phyloP scores from a whole-genome alignment of 148 eudicot species.

The Rhododendron molle region DNA sequence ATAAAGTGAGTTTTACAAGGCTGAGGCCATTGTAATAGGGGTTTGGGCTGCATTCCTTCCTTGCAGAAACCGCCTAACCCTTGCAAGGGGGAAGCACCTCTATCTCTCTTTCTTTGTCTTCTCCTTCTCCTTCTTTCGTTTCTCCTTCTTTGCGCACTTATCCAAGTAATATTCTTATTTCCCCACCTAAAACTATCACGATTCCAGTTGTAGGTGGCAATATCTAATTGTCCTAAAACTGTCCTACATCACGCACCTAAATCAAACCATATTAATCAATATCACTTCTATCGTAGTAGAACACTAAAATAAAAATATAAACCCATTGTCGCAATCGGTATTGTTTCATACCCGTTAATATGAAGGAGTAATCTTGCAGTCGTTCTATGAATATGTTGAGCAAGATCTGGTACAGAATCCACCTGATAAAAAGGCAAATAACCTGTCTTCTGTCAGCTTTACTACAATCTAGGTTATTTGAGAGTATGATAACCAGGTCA shows the following conservation, averaged over 20 bases:
- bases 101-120: too few relatives aligned
- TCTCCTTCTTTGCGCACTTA: too few relatives aligned
- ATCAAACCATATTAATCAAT: background rate
- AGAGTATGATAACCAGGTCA: background rate
- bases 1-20: too few relatives aligned
- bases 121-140: too few relatives aligned
- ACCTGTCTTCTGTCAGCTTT: constrained; percentile 9
- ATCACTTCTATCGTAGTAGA: background rate
- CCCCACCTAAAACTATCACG: too few relatives aligned
- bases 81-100: too few relatives aligned
- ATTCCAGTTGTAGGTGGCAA: too few relatives aligned
- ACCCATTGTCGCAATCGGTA: background rate
- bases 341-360: constrained; percentile 71
- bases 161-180: too few relatives aligned
- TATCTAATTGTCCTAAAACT: too few relatives aligned
- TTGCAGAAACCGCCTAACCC: too few relatives aligned
- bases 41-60: too few relatives aligned
- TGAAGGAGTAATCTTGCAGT: constrained; percentile 87
- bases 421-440: constrained; percentile 50
- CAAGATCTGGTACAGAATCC: constrained; percentile 86
- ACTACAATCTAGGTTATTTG: background rate
- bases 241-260: background rate
- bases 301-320: background rate
- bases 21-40: too few relatives aligned
- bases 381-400: constrained; percentile 76